A percentile compares a stretch with the other conserved stretches of the same genome.
Conservation (phyloP, 225 moss, liverwort and hornwort species). For the Climacium dendroides region DNA sequence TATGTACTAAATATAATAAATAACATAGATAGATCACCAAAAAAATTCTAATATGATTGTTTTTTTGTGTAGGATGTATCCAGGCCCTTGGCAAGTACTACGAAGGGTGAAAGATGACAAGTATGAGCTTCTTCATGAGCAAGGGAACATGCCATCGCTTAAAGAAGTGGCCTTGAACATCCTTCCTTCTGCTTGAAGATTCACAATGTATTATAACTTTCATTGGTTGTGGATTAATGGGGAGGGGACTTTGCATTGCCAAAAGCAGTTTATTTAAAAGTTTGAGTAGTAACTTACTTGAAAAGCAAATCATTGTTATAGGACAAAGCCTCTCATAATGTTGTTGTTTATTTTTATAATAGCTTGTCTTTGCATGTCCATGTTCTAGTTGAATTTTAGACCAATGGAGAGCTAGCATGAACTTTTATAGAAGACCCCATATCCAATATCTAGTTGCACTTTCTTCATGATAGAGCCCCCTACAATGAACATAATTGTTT, state of each 20-base stretch:
- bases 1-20: too few species aligned
- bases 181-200: slow-evolving; percentile 12
- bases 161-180: slow-evolving; percentile 89
- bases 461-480: too few species aligned
- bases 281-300: neutral
- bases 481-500: too few species aligned
- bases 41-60: neutral
- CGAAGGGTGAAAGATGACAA: slow-evolving; percentile 29
- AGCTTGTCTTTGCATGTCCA: neutral
- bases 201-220: neutral
- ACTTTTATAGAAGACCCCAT: neutral
- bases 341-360: neutral
- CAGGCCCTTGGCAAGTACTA: slow-evolving; percentile 84
- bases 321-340: neutral
- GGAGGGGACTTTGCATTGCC: neutral
- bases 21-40: rapidly evolving
- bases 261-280: neutral
- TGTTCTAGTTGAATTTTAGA: neutral
- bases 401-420: rapidly evolving
- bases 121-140: slow-evolving; percentile 63
- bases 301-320: neutral
- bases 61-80: slow-evolving; percentile 49
- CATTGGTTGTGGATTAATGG: too few species aligned
- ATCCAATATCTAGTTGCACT: neutral
- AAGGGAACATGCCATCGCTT: slow-evolving; percentile 65